These are phyloP conservation scores for Aspergillus coremiiformis DNA, from an alignment of 495 filamentous ascomycete species.

Conservation along the genomic window DNA sequence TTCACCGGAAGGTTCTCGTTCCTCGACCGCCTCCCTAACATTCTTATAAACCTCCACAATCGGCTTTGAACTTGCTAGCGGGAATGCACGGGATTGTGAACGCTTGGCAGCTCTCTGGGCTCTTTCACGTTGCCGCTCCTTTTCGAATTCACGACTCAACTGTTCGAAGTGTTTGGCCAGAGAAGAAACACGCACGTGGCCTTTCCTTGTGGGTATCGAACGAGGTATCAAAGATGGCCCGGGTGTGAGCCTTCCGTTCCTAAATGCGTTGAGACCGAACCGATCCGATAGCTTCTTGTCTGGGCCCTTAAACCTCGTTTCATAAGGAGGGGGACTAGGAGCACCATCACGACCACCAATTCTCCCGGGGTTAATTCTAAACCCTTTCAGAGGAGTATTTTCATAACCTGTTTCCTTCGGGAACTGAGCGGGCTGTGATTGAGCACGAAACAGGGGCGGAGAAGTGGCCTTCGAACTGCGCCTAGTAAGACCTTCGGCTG, in stretches of 20 bases:
- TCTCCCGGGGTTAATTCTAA: slow-evolving; percentile 22
- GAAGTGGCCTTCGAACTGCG: slow-evolving; percentile 41
- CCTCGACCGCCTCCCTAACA: slow-evolving; percentile 84
- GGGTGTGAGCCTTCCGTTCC: slow-evolving; percentile 49
- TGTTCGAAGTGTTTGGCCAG: slow-evolving; percentile 96
- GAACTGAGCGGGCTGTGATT: slow-evolving; percentile 57
- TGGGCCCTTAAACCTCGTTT: slow-evolving; percentile 33
- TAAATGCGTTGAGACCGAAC: slow-evolving; percentile 52
- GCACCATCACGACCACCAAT: slow-evolving; percentile 13
- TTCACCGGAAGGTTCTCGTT: slow-evolving; percentile 68
- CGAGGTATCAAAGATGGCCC: slow-evolving; percentile 80
- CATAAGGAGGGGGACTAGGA: slow-evolving; percentile 15
- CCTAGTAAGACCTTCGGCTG: slow-evolving; percentile 36
- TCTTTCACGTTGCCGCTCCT: slow-evolving; percentile 80
- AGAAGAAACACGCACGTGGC: slow-evolving; percentile 70
- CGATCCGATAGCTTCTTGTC: slow-evolving; percentile 71
- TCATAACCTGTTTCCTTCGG: slow-evolving; percentile 22
- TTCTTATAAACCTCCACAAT: slow-evolving; percentile 94
- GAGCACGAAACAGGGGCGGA: slow-evolving; percentile 60
- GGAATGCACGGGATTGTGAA: slow-evolving; percentile 73
- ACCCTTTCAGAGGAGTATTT: slow-evolving; percentile 11
- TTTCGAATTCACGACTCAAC: slow-evolving; percentile 91
- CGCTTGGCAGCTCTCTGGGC: slow-evolving; percentile 74
- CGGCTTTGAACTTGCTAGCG: slow-evolving; percentile 85
- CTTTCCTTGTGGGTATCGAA: slow-evolving; percentile 60